phyloP scores from a whole-genome alignment of 208 protist genomes.

The Vickermania spadyakhi region DNA sequence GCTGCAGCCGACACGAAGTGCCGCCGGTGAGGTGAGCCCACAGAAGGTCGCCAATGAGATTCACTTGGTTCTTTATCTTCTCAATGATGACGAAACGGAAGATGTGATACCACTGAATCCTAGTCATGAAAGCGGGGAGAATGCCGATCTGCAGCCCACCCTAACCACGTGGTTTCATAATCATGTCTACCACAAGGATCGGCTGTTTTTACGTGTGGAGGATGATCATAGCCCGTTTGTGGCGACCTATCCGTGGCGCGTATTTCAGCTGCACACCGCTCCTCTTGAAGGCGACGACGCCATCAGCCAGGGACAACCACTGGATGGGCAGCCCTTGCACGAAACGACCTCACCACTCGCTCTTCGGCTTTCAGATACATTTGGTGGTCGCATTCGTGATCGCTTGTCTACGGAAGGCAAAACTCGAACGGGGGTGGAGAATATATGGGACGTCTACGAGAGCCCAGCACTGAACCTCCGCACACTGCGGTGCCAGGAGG shows the following conservation, averaged over 20 bases:
- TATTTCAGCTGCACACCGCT: slow-evolving; percentile 33
- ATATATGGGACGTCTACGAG: slow-evolving; percentile 18
- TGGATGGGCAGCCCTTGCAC: background rate
- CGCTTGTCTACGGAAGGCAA: slow-evolving; percentile 27
- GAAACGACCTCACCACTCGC: slow-evolving; percentile 28
- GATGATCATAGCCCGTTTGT: slow-evolving; percentile 58
- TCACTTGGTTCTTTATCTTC: slow-evolving; percentile 56
- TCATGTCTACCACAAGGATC: slow-evolving; percentile 12
- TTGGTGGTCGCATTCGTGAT: slow-evolving; percentile 25
- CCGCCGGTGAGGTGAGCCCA: slow-evolving; percentile 15
- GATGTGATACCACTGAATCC: slow-evolving; percentile 15
- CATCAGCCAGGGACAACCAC: background rate
- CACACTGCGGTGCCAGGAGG: slow-evolving; percentile 12
- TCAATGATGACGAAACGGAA: slow-evolving; percentile 34
- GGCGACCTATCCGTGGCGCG: slow-evolving; percentile 47
- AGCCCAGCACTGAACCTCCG: slow-evolving; percentile 35
- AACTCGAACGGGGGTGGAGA: slow-evolving; percentile 20
- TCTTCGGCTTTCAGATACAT: slow-evolving; percentile 14
- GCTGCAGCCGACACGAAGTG: background rate
- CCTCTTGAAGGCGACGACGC: background rate
- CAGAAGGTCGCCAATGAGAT: too few relatives aligned
- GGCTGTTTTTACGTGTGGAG: slow-evolving; percentile 40
- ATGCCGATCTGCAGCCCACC: slow-evolving; percentile 46
- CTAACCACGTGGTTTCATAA: slow-evolving; percentile 34
- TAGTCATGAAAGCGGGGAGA: slow-evolving; percentile 19